Percentiles rank a stretch among this genome's conserved stretches.
phyloP scores from a whole-genome alignment of 345 rosid genomes.

The Turritis glabra region DNA sequence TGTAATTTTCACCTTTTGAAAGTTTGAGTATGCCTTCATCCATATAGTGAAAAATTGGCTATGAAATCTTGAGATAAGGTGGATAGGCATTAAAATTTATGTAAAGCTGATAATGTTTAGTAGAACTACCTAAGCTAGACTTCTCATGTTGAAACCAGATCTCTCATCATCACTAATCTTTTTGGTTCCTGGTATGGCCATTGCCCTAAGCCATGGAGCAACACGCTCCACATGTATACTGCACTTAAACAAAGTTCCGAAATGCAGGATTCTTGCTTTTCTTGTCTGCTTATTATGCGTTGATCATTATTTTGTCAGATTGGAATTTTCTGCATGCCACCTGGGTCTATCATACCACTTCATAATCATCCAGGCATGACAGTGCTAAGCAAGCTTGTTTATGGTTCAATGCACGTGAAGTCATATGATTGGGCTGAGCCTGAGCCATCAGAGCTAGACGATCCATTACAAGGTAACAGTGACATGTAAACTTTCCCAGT shows the following conservation, averaged over 20 bases:
- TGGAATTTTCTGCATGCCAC: constrained; percentile 96
- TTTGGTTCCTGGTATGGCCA: neutral
- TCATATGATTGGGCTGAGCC: constrained; percentile 90
- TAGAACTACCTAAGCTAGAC: constrained; percentile 6
- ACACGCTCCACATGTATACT: neutral
- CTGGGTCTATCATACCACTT: constrained; percentile 87
- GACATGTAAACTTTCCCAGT: neutral
- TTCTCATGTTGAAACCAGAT: constrained; percentile 3
- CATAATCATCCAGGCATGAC: constrained; percentile 99
- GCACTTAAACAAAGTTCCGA: neutral
- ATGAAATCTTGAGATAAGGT: neutral
- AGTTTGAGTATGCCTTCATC: neutral
- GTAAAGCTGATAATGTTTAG: neutral
- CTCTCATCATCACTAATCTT: neutral
- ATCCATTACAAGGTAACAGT: constrained; percentile 76
- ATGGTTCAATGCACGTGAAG: constrained; percentile 79
- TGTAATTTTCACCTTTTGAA: neutral
- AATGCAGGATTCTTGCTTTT: constrained; percentile 6
- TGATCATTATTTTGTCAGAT: constrained; percentile 52
- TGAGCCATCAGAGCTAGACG: constrained; percentile 43
- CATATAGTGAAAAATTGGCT: neutral
- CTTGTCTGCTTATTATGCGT: constrained; percentile 12
- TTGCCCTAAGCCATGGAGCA: neutral
- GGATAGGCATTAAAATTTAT: neutral
- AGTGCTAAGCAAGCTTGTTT: constrained; percentile 90